A percentile compares a stretch with the other conserved stretches of the same genome.
Conservation (phyloP, 2,329 filamentous ascomycete species). For the Simplicillium sp. region DNA sequence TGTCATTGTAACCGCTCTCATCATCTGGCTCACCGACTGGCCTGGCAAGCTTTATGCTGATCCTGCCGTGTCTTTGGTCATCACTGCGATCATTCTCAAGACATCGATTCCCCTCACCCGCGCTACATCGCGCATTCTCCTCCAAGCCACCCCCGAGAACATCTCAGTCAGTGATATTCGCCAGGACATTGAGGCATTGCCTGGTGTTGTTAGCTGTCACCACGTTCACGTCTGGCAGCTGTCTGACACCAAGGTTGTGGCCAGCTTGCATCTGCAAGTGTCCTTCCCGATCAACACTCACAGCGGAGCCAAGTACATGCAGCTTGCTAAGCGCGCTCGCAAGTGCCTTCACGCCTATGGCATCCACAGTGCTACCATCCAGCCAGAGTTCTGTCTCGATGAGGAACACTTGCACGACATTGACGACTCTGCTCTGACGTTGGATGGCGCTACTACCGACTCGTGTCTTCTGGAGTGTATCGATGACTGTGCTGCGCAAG, state of each 20-base stretch:
- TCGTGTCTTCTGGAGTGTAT: constrained; percentile 40
- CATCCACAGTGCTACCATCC: constrained; percentile 94
- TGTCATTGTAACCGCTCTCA: constrained; percentile 70
- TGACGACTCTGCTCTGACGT: constrained; percentile 21
- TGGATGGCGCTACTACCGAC: constrained; percentile 25
- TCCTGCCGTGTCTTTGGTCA: constrained; percentile 84
- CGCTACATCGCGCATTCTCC: constrained; percentile 75
- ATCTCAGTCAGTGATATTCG: constrained; percentile 85
- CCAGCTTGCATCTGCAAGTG: constrained; percentile 88
- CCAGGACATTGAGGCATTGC: constrained; percentile 77
- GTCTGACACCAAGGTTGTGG: constrained; percentile 87
- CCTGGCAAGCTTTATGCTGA: constrained; percentile 80
- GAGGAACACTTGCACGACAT: constrained; percentile 29
- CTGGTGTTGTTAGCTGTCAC: constrained; percentile 83
- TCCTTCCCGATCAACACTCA: constrained; percentile 81
- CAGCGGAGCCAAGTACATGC: constrained; percentile 77
- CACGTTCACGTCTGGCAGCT: constrained; percentile 98
- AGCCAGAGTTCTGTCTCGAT: constrained; percentile 73
- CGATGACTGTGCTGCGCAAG: constrained; percentile 24
- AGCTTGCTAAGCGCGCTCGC: constrained; percentile 70
- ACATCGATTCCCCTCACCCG: constrained; percentile 72
- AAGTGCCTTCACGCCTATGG: constrained; percentile 90
- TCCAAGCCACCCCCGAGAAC: constrained; percentile 87
- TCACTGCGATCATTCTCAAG: constrained; percentile 69
- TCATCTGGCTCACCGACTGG: constrained; percentile 87